phyloP scores from a whole-genome alignment of 2,329 filamentous ascomycete genomes.

The Aquanectria penicillioides region DNA sequence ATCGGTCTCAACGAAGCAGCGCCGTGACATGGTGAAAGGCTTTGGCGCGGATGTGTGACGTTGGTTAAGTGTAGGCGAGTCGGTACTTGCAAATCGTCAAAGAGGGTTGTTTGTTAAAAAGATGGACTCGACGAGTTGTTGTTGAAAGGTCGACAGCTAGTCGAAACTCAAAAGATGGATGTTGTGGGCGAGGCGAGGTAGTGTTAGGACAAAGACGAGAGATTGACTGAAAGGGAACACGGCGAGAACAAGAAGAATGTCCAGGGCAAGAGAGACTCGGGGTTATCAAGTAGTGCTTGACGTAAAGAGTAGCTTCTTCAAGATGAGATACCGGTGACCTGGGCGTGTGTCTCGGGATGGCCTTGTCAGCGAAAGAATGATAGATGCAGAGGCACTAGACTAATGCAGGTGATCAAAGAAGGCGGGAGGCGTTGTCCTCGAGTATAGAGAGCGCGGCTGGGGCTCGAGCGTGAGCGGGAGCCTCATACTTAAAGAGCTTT shows the following conservation, averaged over 20 bases:
- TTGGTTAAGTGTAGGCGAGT: too few species aligned
- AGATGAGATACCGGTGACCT: conserved; percentile 32
- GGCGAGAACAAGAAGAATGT: not conserved
- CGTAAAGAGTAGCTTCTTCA: conserved; percentile 13
- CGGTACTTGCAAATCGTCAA: too few species aligned
- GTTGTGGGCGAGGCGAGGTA: not conserved
- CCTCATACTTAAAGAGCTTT: conserved; percentile 15
- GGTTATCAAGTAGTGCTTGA: conserved; percentile 25
- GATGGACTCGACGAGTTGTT: too few species aligned
- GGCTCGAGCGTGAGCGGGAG: conserved; percentile 14
- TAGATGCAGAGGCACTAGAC: conserved; percentile 31
- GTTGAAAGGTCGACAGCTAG: not conserved
- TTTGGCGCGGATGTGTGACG: not conserved
- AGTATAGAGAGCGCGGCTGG: conserved; percentile 4
- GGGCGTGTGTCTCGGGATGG: conserved; percentile 33
- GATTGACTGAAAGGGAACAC: conserved; percentile 23
- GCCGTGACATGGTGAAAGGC: conserved; percentile 46
- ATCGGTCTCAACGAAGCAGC: conserved; percentile 49
- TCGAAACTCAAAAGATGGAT: conserved; percentile 5
- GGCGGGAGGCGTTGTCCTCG: conserved; percentile 4
- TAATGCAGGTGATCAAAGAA: conserved; percentile 44
- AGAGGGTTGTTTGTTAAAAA: too few species aligned
- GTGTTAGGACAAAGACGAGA: not conserved
- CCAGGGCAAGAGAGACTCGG: conserved; percentile 11
- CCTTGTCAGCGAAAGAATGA: conserved; percentile 33